These are phyloP conservation scores for Ophiocordyceps camponoti-leonardi DNA, from an alignment of 2,329 filamentous ascomycete genomes.

Conservation along the genomic window DNA sequence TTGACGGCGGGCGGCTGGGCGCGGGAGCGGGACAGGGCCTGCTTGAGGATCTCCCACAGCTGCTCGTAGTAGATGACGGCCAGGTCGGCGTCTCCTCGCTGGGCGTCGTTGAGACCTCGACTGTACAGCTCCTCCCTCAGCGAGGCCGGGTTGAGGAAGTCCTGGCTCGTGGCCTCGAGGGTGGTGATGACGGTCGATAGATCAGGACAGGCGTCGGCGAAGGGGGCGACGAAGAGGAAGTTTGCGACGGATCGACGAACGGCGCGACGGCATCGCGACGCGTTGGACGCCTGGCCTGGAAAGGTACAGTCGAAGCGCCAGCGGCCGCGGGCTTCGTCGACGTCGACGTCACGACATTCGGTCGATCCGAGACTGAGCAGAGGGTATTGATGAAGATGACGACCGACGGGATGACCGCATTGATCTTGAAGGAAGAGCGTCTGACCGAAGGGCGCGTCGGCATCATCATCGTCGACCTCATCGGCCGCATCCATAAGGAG, in stretches of 20 bases:
- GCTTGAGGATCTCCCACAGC: constrained; percentile 14
- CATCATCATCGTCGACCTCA: not conserved
- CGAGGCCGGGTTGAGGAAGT: constrained; percentile 11
- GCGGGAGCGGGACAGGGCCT: constrained; percentile 11
- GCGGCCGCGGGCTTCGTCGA: constrained; percentile 10
- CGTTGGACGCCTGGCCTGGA: constrained; percentile 13
- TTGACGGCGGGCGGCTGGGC: constrained; percentile 3
- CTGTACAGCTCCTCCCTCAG: constrained; percentile 11
- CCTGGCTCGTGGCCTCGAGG: constrained; percentile 10
- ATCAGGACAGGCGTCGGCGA: constrained; percentile 17
- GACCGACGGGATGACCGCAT: constrained; percentile 13
- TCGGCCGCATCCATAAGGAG: not conserved
- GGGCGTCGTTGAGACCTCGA: constrained; percentile 6
- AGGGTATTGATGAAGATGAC: constrained; percentile 11
- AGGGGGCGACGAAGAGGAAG: constrained; percentile 16
- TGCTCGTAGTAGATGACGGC: constrained; percentile 11
- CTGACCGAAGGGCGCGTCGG: constrained; percentile 14
- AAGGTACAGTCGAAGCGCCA: constrained; percentile 20
- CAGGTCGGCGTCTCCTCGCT: constrained; percentile 8
- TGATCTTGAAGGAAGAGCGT: constrained; percentile 16
- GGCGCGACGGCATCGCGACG: constrained; percentile 12
- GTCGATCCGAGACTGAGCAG: constrained; percentile 14
- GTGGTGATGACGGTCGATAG: constrained; percentile 17
- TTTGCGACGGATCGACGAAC: constrained; percentile 15
- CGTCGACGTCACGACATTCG: constrained; percentile 11